A percentile compares a stretch with the other conserved stretches of the same genome.
Evolutionary conservation across 169 alveolate genomes (phyloP).

Genomic region (Plasmodium blacklocki): DNA sequence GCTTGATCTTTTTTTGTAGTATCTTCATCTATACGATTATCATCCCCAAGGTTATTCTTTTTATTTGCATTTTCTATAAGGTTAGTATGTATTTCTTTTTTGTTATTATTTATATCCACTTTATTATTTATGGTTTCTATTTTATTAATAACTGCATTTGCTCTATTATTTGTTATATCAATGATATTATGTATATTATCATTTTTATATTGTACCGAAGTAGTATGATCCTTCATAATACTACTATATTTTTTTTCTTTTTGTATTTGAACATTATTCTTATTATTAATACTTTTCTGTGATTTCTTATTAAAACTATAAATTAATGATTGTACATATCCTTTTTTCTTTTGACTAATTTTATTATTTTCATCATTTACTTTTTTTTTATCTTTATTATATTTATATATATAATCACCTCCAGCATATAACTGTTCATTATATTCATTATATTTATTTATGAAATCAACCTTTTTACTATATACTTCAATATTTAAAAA

Average conservation of each 20-base stretch:
- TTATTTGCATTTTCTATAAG: too few relatives aligned
- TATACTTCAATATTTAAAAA: background rate
- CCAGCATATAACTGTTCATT: too few relatives aligned
- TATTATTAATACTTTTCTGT: conserved; percentile 19
- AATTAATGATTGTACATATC: conserved; percentile 55
- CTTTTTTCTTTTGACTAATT: conserved; percentile 27
- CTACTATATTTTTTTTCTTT: background rate
- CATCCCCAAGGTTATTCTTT: too few relatives aligned
- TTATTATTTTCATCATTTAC: conserved; percentile 24
- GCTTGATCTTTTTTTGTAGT: conserved; percentile 3
- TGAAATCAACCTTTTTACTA: conserved; percentile 23
- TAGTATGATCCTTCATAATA: conserved; percentile 6
- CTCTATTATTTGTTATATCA: too few relatives aligned
- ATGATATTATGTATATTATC: background rate
- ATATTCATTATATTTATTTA: conserved; percentile 24
- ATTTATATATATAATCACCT: background rate
- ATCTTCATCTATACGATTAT: background rate
- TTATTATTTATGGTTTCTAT: too few relatives aligned
- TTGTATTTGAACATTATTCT: background rate
- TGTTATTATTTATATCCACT: too few relatives aligned
- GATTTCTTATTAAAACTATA: conserved; percentile 67
- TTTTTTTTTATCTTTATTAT: conserved; percentile 5
- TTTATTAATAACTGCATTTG: too few relatives aligned
- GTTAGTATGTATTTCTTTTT: too few relatives aligned
- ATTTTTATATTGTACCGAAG: background rate